A percentile compares a stretch with the other conserved stretches of the same genome.
Conservation (phyloP, 805 yeast species). For the Schizosaccharomyces japonicus region DNA sequence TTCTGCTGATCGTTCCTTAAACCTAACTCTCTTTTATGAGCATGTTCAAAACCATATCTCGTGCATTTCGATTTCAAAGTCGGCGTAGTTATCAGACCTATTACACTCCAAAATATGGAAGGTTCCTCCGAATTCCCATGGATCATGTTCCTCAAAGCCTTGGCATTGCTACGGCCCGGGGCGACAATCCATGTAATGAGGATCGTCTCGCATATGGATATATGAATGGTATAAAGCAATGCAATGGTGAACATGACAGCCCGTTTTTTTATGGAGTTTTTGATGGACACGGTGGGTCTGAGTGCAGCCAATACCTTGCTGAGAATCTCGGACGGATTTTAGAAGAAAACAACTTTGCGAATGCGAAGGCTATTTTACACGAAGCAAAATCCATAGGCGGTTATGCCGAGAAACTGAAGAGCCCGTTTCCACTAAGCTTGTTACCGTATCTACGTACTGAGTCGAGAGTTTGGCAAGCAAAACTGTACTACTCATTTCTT, state of each 20-base stretch:
- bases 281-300: constrained; percentile 88
- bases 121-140: neutral
- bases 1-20: too few relatives aligned
- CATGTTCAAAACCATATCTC: too few relatives aligned
- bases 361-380: constrained; percentile 11
- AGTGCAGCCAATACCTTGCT: constrained; percentile 40
- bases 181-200: neutral
- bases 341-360: constrained; percentile 21
- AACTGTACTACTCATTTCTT: constrained; percentile 22
- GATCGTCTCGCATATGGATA: constrained; percentile 1
- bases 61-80: too few relatives aligned
- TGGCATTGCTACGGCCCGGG: constrained; percentile 2
- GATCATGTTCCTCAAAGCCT: neutral
- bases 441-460: neutral
- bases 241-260: neutral
- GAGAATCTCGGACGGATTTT: constrained; percentile 29
- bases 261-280: constrained; percentile 47
- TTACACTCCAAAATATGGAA: neutral
- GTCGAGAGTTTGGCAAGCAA: constrained; percentile 9
- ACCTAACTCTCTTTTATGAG: too few relatives aligned
- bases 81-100: too few relatives aligned
- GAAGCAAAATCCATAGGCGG: neutral
- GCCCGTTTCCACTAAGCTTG: neutral
- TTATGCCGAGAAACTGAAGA: neutral
- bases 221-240: neutral